These are phyloP conservation scores for Globisporangium nodosum DNA, from an alignment of 352 stramenopile genomes.

Conservation along the genomic window DNA sequence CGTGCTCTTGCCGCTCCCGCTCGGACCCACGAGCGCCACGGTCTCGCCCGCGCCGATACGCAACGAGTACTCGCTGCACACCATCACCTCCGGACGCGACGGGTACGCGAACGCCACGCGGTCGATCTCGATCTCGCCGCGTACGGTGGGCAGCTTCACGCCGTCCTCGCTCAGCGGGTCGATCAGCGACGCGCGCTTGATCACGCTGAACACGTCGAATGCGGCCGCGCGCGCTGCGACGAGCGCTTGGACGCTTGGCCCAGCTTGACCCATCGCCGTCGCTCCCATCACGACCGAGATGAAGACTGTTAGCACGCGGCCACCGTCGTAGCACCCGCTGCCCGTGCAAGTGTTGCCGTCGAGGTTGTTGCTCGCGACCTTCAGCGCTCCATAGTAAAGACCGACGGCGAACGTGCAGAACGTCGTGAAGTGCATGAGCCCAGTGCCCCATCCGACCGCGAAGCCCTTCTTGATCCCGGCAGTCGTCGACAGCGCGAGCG, in stretches of 20 bases:
- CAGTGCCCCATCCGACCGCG: slow-evolving; percentile 46
- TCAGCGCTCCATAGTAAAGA: slow-evolving; percentile 70
- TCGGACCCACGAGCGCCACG: slow-evolving; percentile 12
- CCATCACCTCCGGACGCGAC: slow-evolving; percentile 38
- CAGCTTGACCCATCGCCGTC: slow-evolving; percentile 62
- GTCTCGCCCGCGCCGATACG: slow-evolving; percentile 61
- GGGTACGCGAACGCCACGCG: slow-evolving; percentile 76
- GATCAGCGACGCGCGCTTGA: slow-evolving; percentile 55
- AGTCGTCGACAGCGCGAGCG: slow-evolving; percentile 32
- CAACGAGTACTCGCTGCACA: slow-evolving; percentile 49
- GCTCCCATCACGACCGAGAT: slow-evolving; percentile 63
- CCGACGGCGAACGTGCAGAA: slow-evolving; percentile 67
- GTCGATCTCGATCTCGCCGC: slow-evolving; percentile 65
- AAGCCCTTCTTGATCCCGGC: slow-evolving; percentile 45
- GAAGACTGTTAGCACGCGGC: slow-evolving; percentile 61
- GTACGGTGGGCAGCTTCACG: slow-evolving; percentile 16
- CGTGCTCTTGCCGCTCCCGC: too few species aligned
- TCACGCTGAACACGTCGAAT: slow-evolving; percentile 56
- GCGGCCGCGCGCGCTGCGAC: slow-evolving; percentile 42
- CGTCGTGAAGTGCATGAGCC: slow-evolving; percentile 56
- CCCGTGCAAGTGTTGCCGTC: slow-evolving; percentile 34
- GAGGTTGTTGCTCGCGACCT: slow-evolving; percentile 55
- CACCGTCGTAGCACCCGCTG: slow-evolving; percentile 47
- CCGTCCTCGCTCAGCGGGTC: slow-evolving; percentile 31
- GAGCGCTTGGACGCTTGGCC: slow-evolving; percentile 47